Base-by-base conservation (phyloP, 768 basidiomycete genomes). In the Mrakia gelida region DNA sequence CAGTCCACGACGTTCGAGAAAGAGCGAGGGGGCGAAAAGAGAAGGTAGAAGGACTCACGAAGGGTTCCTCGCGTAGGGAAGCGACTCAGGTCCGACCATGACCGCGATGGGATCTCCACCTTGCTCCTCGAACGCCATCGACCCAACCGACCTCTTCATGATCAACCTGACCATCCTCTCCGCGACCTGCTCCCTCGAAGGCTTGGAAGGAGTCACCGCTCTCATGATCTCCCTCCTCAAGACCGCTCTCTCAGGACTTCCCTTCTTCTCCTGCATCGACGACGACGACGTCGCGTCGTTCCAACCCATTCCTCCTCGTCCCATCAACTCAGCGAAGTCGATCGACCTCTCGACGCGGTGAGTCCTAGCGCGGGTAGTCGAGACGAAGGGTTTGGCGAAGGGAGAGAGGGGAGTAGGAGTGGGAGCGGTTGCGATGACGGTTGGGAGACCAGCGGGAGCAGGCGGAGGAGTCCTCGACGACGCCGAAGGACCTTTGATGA, bases 51-150 rank as follows among this genome's bases (percentile, higher is more conserved):
- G 8, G 3, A 34, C 72, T 62, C 56, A 78, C 77, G 77, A 78
- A 28, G 77, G 77, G 54, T 78, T 78, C 32, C 77, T 54, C 15
- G 77, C 77, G 30, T 78, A 78, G 21, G 77, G 77, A 6, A 78
- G 77, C 43, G 77, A 78, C 73, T 78, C 77, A 3, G 77, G 77
- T 26, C 77, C 77, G 21, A 78, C 73, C 73, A 78, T 78, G 63
- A 74, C 72, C 10, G 77, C 59, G 43, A 78, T 78, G 6, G 62
- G 5, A 1, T 18, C 54, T 21, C 65, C 65, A 0, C 56, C 77
- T 16, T 67, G 43, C 63, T 78, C 38, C 21, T 10, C 18, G 18
- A 18, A 34, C 59, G 26, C 30, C 18, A 52, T 52, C 28, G 7
- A 16, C 54, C 49, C 75, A 6, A 63, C 28, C 41, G 41, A 26